Evolutionary conservation across 2,329 filamentous ascomycete species (phyloP).

Genomic region (Periglandula ipomoeae): DNA sequence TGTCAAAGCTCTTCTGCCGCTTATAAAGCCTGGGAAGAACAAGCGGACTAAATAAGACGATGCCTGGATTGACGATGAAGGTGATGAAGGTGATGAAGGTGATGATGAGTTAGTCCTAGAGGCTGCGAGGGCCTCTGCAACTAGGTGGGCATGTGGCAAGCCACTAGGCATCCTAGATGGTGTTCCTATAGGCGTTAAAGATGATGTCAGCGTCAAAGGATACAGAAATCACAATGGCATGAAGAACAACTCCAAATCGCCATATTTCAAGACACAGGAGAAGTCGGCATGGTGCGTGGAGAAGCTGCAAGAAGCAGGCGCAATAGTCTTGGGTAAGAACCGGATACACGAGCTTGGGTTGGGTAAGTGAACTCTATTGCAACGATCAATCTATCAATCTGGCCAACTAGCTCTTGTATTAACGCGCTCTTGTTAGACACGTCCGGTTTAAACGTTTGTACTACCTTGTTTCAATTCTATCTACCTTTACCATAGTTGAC

Average conservation of each 20-base stretch:
- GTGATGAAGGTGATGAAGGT: slow-evolving; percentile 33
- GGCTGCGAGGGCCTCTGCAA: slow-evolving; percentile 64
- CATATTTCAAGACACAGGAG: slow-evolving; percentile 39
- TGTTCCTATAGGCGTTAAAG: slow-evolving; percentile 75
- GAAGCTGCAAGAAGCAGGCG: slow-evolving; percentile 65
- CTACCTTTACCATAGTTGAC: slow-evolving; percentile 30
- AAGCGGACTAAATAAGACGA: slow-evolving; percentile 53
- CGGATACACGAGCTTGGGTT: slow-evolving; percentile 76
- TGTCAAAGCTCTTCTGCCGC: slow-evolving; percentile 57
- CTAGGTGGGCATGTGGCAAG: slow-evolving; percentile 58
- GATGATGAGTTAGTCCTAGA: slow-evolving; percentile 48
- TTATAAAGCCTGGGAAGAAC: slow-evolving; percentile 52
- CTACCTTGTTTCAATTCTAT: not conserved
- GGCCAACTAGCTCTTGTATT: not conserved
- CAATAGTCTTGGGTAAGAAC: slow-evolving; percentile 65
- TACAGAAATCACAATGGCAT: slow-evolving; percentile 61
- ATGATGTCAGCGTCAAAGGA: slow-evolving; percentile 66
- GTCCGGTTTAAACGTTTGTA: slow-evolving; percentile 62
- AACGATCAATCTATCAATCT: not conserved
- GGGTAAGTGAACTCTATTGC: slow-evolving; percentile 35
- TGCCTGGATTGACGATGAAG: slow-evolving; percentile 53
- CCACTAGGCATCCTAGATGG: slow-evolving; percentile 67
- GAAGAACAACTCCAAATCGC: slow-evolving; percentile 44
- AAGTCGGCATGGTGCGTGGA: slow-evolving; percentile 61
- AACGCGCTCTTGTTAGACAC: slow-evolving; percentile 41